A percentile compares a stretch with the other conserved stretches of the same genome.
phyloP scores from a whole-genome alignment of 2,329 filamentous ascomycete species.

The Fusarium avenaceum region DNA sequence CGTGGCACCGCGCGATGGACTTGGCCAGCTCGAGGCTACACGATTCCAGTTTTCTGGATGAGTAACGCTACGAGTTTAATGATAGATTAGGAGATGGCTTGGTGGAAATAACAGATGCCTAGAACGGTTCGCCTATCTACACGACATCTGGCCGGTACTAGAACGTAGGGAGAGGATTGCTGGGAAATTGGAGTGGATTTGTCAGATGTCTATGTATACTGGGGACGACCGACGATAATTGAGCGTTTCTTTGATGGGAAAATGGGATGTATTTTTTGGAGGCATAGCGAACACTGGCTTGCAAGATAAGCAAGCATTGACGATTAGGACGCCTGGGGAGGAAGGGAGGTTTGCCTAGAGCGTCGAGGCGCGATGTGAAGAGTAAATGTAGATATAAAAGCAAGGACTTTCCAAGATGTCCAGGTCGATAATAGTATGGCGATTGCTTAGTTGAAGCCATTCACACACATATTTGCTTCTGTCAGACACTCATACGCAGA shows the following conservation, averaged over 20 bases:
- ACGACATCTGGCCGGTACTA: slow-evolving; percentile 18
- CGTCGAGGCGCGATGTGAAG: slow-evolving; percentile 21
- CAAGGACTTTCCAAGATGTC: slow-evolving; percentile 4
- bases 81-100: slow-evolving; percentile 1
- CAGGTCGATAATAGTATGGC: background rate
- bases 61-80: slow-evolving; percentile 15
- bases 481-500: background rate
- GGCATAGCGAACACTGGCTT: slow-evolving; percentile 33
- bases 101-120: slow-evolving; percentile 1
- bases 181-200: slow-evolving; percentile 26
- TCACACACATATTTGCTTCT: no score
- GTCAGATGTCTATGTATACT: slow-evolving; percentile 36
- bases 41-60: slow-evolving; percentile 82
- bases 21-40: slow-evolving; percentile 87
- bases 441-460: background rate
- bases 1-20: slow-evolving; percentile 91
- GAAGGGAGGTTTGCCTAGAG: slow-evolving; percentile 6
- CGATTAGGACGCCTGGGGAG: slow-evolving; percentile 14
- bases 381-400: slow-evolving; percentile 41
- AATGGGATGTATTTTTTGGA: slow-evolving; percentile 27
- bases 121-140: slow-evolving; percentile 13
- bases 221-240: slow-evolving; percentile 46
- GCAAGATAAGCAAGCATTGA: slow-evolving; percentile 28
- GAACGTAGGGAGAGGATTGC: slow-evolving; percentile 12
- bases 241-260: slow-evolving; percentile 38